Evolutionary conservation across 2,329 filamentous ascomycete genomes (phyloP), one percentile per base, ranked within the genome.

Genomic region (Calonectria fujianensis): DNA sequence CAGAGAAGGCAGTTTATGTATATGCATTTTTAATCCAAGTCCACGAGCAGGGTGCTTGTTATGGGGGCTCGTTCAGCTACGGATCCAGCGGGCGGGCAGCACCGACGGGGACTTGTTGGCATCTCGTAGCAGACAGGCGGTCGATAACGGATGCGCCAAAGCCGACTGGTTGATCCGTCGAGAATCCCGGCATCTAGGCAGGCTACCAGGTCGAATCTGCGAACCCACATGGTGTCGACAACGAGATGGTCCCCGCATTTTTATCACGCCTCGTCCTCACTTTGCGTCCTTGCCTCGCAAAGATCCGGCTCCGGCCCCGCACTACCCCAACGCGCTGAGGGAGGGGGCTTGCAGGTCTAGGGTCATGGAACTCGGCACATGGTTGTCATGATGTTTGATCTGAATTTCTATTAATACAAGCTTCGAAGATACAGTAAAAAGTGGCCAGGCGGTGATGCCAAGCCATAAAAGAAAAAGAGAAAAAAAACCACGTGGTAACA

Each of bases 381-480:
- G 35, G 57, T 41, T 41, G 24, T 63, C 57, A 63, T 63, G 57
- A 63, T 63, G 41, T 2, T 41, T 63, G 37, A 41, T 63, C 24
- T 63, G 37, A 16, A 20, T 57, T 57, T 63, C 57, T 63, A 41
- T 63, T 63, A 63, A 63, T 41, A 63, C 57, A 63, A 63, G 35
- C 35, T 63, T 63, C 24, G 57, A 63, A 63, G 57, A 63, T 61
- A 41, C 35, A 41, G 24, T 63, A 37, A 31, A 24, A 63, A 41
- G 27, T 6, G 37, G 14, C 65, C 65, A 52, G 41, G 50, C 32
- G 20, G 18, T 31, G 16, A 10, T 63, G 57, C 57, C 57, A 63
- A 41, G 35, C 35, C 35, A 27, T 27, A 27, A 41, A 63, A 18
- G 32, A 31, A 48, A 27, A 18, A 31, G 4, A 52, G 20, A 20